A percentile compares a stretch with the other conserved stretches of the same genome.
Evolutionary conservation across 2,329 filamentous ascomycete genomes (phyloP).

Genomic region (Diplodia sapinea): DNA sequence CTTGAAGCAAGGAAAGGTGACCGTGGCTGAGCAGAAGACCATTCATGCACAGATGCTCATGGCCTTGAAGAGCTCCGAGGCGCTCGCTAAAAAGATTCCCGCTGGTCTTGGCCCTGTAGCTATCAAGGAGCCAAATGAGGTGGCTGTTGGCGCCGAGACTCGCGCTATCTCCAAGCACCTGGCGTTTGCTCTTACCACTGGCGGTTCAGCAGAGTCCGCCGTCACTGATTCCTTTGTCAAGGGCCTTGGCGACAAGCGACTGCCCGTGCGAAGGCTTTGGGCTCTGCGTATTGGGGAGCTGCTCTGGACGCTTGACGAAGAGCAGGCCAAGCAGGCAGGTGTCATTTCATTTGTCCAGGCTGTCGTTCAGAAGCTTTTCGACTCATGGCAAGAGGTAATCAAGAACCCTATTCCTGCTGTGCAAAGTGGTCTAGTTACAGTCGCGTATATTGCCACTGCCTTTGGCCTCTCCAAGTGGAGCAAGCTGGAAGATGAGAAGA

Average conservation of each 20-base stretch:
- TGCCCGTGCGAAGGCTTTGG: slow-evolving; percentile 79
- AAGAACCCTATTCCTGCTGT: slow-evolving; percentile 78
- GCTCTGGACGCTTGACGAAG: slow-evolving; percentile 63
- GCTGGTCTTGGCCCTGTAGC: slow-evolving; percentile 71
- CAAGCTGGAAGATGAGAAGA: slow-evolving; percentile 61
- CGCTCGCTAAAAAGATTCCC: slow-evolving; percentile 70
- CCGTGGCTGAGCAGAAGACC: slow-evolving; percentile 82
- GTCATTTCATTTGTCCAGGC: slow-evolving; percentile 56
- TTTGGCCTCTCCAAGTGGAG: slow-evolving; percentile 63
- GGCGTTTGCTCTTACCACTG: slow-evolving; percentile 65
- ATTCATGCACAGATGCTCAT: slow-evolving; percentile 82
- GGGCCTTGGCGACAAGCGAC: slow-evolving; percentile 84
- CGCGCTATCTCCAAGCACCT: slow-evolving; percentile 71
- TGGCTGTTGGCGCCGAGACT: slow-evolving; percentile 77
- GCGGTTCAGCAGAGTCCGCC: slow-evolving; percentile 66
- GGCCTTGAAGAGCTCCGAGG: slow-evolving; percentile 64
- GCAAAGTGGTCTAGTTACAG: slow-evolving; percentile 81
- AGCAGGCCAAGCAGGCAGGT: slow-evolving; percentile 56
- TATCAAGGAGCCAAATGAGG: slow-evolving; percentile 87
- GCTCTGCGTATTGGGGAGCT: slow-evolving; percentile 74
- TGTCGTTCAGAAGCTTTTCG: slow-evolving; percentile 63
- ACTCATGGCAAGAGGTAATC: slow-evolving; percentile 77
- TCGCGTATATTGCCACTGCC: slow-evolving; percentile 75
- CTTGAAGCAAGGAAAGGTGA: slow-evolving; percentile 81
- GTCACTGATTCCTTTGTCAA: slow-evolving; percentile 76